Percentiles rank a stretch among this genome's conserved stretches.
Evolutionary conservation across 768 basidiomycete species (phyloP).

Genomic region (Termitomyces eurrhizus): DNA sequence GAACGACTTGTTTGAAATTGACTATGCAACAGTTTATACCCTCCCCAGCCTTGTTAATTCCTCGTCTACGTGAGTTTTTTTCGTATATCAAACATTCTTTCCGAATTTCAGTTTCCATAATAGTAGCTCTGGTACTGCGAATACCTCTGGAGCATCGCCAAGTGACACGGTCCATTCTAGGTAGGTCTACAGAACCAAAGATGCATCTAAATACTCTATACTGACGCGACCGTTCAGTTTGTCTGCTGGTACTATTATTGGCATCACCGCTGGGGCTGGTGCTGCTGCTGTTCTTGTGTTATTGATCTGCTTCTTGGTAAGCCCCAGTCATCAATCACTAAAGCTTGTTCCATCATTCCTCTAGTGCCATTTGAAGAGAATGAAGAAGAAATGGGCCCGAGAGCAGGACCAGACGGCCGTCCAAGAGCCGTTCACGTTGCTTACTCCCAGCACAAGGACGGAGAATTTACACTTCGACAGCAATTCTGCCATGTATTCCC

Average conservation of each 20-base stretch:
- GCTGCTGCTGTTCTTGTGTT: neutral
- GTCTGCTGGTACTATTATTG: neutral
- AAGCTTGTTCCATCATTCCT: neutral
- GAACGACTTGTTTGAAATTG: neutral
- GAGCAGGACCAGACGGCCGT: neutral
- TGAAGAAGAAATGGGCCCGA: neutral
- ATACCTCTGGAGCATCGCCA: neutral
- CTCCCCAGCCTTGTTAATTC: neutral
- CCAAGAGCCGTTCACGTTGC: neutral
- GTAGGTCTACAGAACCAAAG: neutral
- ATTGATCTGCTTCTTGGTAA: neutral
- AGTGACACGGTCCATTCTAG: neutral
- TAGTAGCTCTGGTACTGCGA: neutral
- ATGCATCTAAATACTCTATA: neutral
- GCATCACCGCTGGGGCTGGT: neutral
- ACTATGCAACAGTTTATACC: constrained; percentile 1
- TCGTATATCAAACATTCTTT: neutral
- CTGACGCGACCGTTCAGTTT: neutral
- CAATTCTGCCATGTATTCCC: neutral
- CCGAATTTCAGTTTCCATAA: neutral
- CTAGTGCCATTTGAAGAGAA: neutral
- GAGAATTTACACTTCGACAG: neutral
- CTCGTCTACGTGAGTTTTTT: neutral
- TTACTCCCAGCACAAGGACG: neutral
- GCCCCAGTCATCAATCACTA: neutral